Evolutionary conservation across 495 filamentous ascomycete species (phyloP).

Genomic region (Podospora pseudocomata): DNA sequence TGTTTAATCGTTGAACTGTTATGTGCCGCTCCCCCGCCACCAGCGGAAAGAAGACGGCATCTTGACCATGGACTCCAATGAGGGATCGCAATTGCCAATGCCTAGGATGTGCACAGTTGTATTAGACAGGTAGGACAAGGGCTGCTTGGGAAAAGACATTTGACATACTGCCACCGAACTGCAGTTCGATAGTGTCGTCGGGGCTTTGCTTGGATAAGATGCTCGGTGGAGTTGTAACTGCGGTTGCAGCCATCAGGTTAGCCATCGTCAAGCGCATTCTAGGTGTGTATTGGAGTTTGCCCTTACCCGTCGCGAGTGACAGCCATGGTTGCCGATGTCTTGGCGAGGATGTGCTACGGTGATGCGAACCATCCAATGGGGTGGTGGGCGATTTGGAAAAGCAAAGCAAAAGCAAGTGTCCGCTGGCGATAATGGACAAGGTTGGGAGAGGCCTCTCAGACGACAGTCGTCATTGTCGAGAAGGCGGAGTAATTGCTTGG

Average conservation of each 20-base stretch:
- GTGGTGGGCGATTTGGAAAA: background rate
- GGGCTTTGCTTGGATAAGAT: constrained; percentile 59
- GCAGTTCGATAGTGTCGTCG: constrained; percentile 70
- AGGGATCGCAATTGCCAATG: constrained; percentile 92
- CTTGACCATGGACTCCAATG: constrained; percentile 71
- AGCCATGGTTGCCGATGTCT: constrained; percentile 43
- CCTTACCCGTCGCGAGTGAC: constrained; percentile 51
- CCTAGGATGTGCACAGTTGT: constrained; percentile 40
- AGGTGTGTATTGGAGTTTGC: background rate
- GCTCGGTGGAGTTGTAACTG: constrained; percentile 47
- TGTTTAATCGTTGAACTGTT: constrained; percentile 70
- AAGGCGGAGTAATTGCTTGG: background rate
- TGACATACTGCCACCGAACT: constrained; percentile 69
- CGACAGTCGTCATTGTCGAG: background rate
- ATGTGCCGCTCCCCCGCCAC: constrained; percentile 44
- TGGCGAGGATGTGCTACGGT: constrained; percentile 23
- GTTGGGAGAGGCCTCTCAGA: background rate
- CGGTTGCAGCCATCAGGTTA: background rate
- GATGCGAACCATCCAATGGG: constrained; percentile 31
- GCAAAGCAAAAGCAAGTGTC: background rate
- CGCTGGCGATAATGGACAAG: background rate
- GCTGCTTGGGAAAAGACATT: background rate
- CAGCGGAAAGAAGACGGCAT: constrained; percentile 78
- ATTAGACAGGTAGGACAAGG: constrained; percentile 17
- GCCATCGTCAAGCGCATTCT: background rate